A percentile compares a stretch with the other conserved stretches of the same genome.
These are phyloP conservation scores for Acanthamoeba triangularis DNA, from an alignment of 208 protist species.

Conservation along the genomic window DNA sequence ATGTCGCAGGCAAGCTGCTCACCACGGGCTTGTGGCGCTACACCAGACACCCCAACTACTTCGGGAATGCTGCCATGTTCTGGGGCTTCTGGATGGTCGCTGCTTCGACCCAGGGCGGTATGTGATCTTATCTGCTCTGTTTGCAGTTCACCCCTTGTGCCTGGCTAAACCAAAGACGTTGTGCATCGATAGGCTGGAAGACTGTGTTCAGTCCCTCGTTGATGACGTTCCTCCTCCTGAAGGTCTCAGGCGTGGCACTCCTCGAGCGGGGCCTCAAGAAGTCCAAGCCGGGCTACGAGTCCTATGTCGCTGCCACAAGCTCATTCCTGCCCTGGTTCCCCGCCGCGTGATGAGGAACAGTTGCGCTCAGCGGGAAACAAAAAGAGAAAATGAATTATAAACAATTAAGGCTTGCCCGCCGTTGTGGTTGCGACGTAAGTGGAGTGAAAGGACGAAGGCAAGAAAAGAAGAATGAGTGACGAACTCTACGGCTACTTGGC, in stretches of 20 bases:
- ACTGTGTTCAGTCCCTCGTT: conserved; percentile 51
- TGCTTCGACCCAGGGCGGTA: neutral
- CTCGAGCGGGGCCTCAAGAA: conserved; percentile 15
- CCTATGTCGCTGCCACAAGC: conserved; percentile 7
- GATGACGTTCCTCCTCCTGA: conserved; percentile 70
- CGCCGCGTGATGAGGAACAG: neutral
- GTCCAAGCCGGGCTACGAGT: conserved; percentile 50
- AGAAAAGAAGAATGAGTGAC: conserved; percentile 36
- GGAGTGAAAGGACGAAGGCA: neutral
- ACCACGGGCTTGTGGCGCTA: conserved; percentile 73
- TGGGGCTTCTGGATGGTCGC: conserved; percentile 77
- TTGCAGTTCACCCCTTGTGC: too few species aligned
- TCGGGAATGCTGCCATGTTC: conserved; percentile 75
- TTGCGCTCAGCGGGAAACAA: too few species aligned
- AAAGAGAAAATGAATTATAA: too few species aligned
- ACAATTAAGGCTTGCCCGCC: too few species aligned
- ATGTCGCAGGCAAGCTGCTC: conserved; percentile 59
- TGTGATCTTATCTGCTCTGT: neutral
- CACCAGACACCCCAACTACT: conserved; percentile 76
- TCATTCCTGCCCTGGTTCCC: conserved; percentile 71
- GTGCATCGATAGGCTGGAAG: conserved; percentile 20
- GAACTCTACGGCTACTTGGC: conserved; percentile 65
- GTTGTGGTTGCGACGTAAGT: neutral
- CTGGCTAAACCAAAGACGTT: neutral
- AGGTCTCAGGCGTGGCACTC: conserved; percentile 67